Percentiles rank a stretch among this genome's conserved stretches.
Conservation (phyloP, 2,329 filamentous ascomycete species). For the Hypoxylon sp. region DNA sequence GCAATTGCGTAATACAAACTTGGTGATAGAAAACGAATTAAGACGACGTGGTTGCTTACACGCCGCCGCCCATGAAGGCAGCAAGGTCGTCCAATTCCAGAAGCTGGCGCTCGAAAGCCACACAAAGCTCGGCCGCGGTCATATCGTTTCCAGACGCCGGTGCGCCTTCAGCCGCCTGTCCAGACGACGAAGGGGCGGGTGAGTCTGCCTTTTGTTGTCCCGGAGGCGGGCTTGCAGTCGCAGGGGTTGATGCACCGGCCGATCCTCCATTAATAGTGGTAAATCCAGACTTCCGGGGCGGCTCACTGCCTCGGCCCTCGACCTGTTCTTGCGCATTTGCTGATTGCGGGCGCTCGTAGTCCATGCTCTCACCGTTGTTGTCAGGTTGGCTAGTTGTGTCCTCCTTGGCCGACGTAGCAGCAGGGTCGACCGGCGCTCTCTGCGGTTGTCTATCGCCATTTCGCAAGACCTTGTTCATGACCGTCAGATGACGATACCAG, state of each 20-base stretch:
- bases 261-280: slow-evolving; percentile 70
- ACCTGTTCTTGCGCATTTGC: slow-evolving; percentile 52
- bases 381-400: slow-evolving; percentile 67
- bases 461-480: slow-evolving; percentile 71
- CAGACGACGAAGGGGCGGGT: slow-evolving; percentile 47
- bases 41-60: slow-evolving; percentile 52
- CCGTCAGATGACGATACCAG: slow-evolving; percentile 69
- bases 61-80: slow-evolving; percentile 72
- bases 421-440: slow-evolving; percentile 48
- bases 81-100: slow-evolving; percentile 71
- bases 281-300: slow-evolving; percentile 66
- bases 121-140: slow-evolving; percentile 68
- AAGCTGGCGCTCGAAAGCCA: slow-evolving; percentile 69
- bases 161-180: slow-evolving; percentile 43
- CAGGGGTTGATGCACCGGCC: slow-evolving; percentile 61
- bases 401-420: slow-evolving; percentile 63
- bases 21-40: slow-evolving; percentile 5
- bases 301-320: slow-evolving; percentile 64
- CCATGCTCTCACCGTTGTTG: slow-evolving; percentile 67
- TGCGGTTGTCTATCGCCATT: slow-evolving; percentile 59
- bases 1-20: slow-evolving; percentile 23
- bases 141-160: slow-evolving; percentile 59
- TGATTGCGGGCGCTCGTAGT: slow-evolving; percentile 63
- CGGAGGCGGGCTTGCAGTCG: slow-evolving; percentile 59
- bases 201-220: slow-evolving; percentile 56